phyloP scores from a whole-genome alignment of 371 early-diverging fungal species.

The Mortierella sp. region DNA sequence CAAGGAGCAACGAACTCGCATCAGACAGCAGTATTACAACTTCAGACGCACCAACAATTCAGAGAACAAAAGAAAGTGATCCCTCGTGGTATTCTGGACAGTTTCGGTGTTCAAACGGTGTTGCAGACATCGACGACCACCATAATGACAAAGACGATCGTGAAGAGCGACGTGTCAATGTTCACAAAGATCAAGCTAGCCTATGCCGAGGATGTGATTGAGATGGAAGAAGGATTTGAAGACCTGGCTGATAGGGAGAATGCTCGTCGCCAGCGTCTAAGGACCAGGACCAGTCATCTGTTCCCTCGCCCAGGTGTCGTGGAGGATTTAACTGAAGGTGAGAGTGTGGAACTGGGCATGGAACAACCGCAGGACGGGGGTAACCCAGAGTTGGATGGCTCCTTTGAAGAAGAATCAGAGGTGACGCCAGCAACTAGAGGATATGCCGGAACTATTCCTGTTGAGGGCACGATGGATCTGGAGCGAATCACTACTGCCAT shows the following conservation, averaged over 20 bases:
- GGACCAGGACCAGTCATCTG: constrained; percentile 10
- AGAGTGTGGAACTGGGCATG: not conserved
- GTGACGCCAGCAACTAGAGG: not conserved
- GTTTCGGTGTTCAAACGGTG: constrained; percentile 42
- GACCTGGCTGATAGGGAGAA: constrained; percentile 8
- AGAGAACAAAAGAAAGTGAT: constrained; percentile 25
- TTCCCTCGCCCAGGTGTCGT: not conserved
- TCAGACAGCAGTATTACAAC: constrained; percentile 1
- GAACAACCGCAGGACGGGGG: not conserved
- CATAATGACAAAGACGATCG: not conserved
- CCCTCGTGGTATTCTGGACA: constrained; percentile 29
- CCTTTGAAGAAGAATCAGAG: not conserved
- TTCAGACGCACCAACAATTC: constrained; percentile 7
- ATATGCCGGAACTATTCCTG: not conserved
- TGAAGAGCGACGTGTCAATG: not conserved
- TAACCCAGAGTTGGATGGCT: not conserved
- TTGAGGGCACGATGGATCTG: constrained; percentile 14
- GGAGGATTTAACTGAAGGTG: not conserved
- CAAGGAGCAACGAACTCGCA: not conserved
- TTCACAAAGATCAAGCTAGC: constrained; percentile 2
- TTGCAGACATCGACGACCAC: constrained; percentile 22
- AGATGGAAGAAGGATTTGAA: constrained; percentile 49
- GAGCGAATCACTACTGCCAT: constrained; percentile 19
- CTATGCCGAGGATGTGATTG: constrained; percentile 36
- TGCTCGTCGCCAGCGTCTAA: constrained; percentile 13